These are phyloP conservation scores for Colletotrichum sp. DNA, from an alignment of 2,329 filamentous ascomycete genomes.

Conservation along the genomic window DNA sequence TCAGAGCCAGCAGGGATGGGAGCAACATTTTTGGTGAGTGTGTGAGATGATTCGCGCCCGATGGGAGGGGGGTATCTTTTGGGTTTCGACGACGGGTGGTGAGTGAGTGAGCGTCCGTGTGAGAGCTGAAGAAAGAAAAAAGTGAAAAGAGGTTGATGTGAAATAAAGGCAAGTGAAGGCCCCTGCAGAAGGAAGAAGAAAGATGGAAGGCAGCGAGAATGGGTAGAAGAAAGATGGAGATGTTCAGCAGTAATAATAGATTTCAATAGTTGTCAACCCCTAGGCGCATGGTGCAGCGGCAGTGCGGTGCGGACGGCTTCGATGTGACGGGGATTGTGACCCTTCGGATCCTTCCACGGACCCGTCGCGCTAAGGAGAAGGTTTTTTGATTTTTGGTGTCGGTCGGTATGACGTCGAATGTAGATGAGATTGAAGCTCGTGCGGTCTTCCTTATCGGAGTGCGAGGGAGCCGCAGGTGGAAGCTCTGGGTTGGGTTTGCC, in stretches of 20 bases:
- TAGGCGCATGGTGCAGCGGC: background rate
- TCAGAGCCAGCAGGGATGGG: constrained; percentile 5
- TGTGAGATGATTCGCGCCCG: background rate
- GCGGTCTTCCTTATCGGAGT: background rate
- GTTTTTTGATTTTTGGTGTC: constrained; percentile 5
- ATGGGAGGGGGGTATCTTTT: background rate
- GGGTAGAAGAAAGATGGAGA: background rate
- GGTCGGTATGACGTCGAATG: constrained; percentile 14
- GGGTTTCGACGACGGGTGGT: background rate
- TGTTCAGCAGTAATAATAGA: constrained; percentile 10
- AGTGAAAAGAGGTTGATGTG: background rate
- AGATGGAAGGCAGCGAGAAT: background rate
- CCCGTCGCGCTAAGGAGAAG: constrained; percentile 9
- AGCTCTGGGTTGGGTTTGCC: background rate
- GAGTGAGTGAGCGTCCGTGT: background rate
- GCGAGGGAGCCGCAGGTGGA: background rate
- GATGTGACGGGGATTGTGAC: background rate
- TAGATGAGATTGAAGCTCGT: background rate
- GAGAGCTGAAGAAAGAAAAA: background rate
- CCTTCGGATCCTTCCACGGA: constrained; percentile 3
- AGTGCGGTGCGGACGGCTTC: background rate
- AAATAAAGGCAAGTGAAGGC: background rate
- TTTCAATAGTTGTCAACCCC: background rate
- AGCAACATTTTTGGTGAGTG: background rate
- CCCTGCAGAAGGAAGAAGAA: background rate